Base-by-base conservation (phyloP, 805 yeast species). In the Candida anglica region DNA sequence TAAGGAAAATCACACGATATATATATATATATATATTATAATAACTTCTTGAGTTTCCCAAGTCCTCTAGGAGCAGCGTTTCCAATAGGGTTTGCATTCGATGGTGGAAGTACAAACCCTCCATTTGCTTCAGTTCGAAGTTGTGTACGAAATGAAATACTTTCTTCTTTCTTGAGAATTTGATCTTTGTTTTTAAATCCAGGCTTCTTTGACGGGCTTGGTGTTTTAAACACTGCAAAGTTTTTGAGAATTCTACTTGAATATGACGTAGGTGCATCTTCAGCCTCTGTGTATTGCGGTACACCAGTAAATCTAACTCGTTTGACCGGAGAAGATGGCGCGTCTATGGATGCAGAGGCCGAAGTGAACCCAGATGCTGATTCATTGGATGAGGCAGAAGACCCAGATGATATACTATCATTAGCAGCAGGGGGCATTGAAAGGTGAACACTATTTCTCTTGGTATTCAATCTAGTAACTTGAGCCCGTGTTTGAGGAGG, bases 251-350 rank as follows among this genome's bases (percentile, higher is more conserved):
- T 58, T 15, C 52, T 48, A 34, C 52, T 53, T 3, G 68, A 48
- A 33, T 62, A 63, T 27, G 50, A 53, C 7, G 76, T 60, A 1
- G 80, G 80, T 0, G 74, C 75, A 52, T 75, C 81, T 47, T 75
- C 81, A 5, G 66, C 74, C 21, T 67, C 75, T 2, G 66, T 47
- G 36, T 72, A 75, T 32, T 64, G 71, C 1, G 73, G 64, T 4
- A 75, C 79, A 0, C 79, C 80, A 4, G 56, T 56, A 40, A 75
- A 75, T 20, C 81, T 48, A 8, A 75, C 80, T 41, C 59, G 71
- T 41, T 72, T 74, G 2, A 52, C 33, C 2, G 34, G 27, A 3
- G 7, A 27, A 6, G 21, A 17, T 14, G 32, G 13, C 15, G 8
- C 17, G 10, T 25, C 26, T 5, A 17, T 31, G 20, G 15, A 9